Evolutionary conservation across 106 monocot genomes (phyloP).

Genomic region (Dendrobium officinale): DNA sequence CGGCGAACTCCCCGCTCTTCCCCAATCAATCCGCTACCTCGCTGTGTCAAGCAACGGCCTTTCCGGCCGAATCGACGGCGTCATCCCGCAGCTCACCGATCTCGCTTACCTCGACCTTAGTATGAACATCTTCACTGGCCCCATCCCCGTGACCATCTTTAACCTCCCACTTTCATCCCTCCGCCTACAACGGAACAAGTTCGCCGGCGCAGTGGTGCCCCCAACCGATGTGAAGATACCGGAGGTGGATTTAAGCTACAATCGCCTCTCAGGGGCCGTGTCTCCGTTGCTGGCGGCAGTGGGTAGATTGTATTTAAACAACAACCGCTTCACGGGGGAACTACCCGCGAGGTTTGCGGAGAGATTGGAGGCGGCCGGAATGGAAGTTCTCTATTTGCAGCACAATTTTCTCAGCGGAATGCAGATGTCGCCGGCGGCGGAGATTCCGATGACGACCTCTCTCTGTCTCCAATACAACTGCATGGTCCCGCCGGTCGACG

Average conservation of each 20-base stretch:
- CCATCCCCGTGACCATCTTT: constrained; percentile 43
- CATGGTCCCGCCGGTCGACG: constrained; percentile 65
- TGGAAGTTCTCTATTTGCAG: constrained; percentile 67
- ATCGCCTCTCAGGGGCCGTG: constrained; percentile 41
- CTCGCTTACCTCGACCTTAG: constrained; percentile 56
- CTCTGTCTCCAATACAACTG: constrained; percentile 70
- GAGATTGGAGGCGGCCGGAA: constrained; percentile 39
- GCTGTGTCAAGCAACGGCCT: constrained; percentile 42
- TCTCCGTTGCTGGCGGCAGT: constrained; percentile 50
- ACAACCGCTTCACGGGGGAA: constrained; percentile 59
- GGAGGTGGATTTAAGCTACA: constrained; percentile 67
- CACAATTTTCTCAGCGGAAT: constrained; percentile 71
- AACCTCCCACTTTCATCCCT: constrained; percentile 27
- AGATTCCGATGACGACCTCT: constrained; percentile 41
- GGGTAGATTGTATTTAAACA: constrained; percentile 57
- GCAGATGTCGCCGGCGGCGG: constrained; percentile 50
- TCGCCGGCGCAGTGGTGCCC: constrained; percentile 32
- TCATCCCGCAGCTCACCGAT: constrained; percentile 36
- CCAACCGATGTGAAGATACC: constrained; percentile 31
- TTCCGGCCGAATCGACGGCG: constrained; percentile 35
- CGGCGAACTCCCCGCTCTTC: constrained; percentile 44
- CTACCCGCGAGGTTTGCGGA: constrained; percentile 51
- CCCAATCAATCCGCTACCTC: constrained; percentile 48
- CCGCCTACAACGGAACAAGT: constrained; percentile 51
- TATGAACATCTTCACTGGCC: constrained; percentile 45